Percentiles rank a stretch among this genome's conserved stretches.
phyloP scores from a whole-genome alignment of 2,329 filamentous ascomycete species.

The Phoma herbarum region DNA sequence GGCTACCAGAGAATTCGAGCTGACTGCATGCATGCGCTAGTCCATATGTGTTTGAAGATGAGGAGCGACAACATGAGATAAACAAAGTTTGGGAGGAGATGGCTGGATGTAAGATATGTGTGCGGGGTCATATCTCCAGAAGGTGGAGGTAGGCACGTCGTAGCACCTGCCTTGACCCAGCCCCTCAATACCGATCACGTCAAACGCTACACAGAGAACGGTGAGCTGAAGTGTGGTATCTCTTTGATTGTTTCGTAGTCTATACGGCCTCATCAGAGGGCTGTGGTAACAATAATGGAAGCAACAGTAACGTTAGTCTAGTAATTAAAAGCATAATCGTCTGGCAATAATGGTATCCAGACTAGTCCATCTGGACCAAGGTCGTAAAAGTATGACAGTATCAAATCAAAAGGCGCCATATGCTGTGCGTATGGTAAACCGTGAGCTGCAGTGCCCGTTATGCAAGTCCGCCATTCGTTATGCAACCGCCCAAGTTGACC shows the following conservation, averaged over 20 bases:
- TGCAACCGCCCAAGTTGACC: constrained; percentile 7
- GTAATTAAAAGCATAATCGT: constrained; percentile 22
- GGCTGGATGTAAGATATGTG: constrained; percentile 4
- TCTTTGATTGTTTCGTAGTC: constrained; percentile 23
- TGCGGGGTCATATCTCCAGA: constrained; percentile 11
- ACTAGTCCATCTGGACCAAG: constrained; percentile 6
- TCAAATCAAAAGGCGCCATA: constrained; percentile 4
- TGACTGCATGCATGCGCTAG: constrained; percentile 16
- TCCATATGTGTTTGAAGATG: constrained; percentile 1
- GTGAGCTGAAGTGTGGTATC: constrained; percentile 7
- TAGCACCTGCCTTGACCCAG: constrained; percentile 2
- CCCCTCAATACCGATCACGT: constrained; percentile 1
- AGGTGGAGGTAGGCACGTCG: constrained; percentile 2
- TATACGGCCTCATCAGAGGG: constrained; percentile 18
- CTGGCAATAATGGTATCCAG: constrained; percentile 11
- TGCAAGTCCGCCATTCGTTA: constrained; percentile 17
- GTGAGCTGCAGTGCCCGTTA: constrained; percentile 14
- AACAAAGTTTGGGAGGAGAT: constrained; percentile 4
- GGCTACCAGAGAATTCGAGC: not conserved
- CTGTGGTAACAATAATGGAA: constrained; percentile 13
- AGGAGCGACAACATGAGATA: constrained; percentile 12
- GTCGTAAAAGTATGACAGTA: constrained; percentile 10
- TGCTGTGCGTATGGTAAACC: constrained; percentile 14
- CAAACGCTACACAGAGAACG: not conserved
- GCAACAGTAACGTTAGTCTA: constrained; percentile 22